These are phyloP conservation scores for Plectosphaerella plurivora DNA, from an alignment of 2,329 filamentous ascomycete species.

Conservation along the genomic window DNA sequence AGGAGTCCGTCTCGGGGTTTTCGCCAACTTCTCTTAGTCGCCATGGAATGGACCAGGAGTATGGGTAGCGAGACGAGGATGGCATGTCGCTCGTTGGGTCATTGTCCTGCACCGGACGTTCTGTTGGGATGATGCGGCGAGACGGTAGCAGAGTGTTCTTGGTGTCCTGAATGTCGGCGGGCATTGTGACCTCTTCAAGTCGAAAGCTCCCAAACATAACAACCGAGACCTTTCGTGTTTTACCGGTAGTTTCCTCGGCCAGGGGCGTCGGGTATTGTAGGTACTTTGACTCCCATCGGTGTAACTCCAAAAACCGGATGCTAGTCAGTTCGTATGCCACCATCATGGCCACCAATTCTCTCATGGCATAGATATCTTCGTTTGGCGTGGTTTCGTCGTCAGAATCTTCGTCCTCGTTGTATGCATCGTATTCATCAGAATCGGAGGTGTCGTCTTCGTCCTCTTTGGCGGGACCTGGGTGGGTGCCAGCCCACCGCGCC, in stretches of 20 bases:
- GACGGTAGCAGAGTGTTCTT: background rate
- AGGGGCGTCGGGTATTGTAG: background rate
- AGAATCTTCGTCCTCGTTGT: no score
- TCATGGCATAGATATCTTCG: background rate
- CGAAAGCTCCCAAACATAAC: slow-evolving; percentile 3
- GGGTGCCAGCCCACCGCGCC: no score
- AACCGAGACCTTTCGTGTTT: slow-evolving; percentile 1
- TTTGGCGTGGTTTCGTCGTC: no score
- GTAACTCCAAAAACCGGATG: background rate
- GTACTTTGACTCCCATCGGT: no score
- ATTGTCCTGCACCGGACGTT: background rate
- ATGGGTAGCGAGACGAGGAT: background rate
- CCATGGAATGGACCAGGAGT: background rate
- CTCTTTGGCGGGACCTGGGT: no score
- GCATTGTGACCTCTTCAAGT: slow-evolving; percentile 4
- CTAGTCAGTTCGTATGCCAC: slow-evolving; percentile 1
- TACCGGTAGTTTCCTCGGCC: background rate
- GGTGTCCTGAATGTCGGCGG: background rate
- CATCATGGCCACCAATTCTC: slow-evolving; percentile 3
- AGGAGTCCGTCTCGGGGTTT: background rate
- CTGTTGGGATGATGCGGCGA: background rate
- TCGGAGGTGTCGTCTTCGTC: background rate
- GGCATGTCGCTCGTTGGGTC: background rate
- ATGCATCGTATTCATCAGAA: no score
- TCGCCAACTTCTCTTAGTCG: background rate